These are phyloP conservation scores for Nakazawaea anatomiae DNA, from an alignment of 805 yeast species.

Conservation along the genomic window DNA sequence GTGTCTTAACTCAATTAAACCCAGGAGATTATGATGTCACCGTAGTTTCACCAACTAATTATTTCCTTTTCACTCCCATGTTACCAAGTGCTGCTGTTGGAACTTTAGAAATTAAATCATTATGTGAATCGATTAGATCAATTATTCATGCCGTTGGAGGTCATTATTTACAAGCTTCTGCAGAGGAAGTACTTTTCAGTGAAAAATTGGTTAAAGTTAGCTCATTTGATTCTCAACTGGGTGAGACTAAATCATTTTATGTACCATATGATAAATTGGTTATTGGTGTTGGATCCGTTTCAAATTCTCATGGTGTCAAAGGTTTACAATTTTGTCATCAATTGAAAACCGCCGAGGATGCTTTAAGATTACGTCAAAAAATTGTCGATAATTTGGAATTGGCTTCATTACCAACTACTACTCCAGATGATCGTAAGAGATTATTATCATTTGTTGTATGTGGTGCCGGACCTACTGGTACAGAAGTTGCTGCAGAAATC, in stretches of 20 bases:
- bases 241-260: slow-evolving; percentile 39
- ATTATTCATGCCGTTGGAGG: slow-evolving; percentile 48
- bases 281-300: slow-evolving; percentile 61
- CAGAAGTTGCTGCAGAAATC: slow-evolving; percentile 68
- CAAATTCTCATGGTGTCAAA: slow-evolving; percentile 66
- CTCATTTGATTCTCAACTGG: slow-evolving; percentile 34
- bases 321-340: slow-evolving; percentile 60
- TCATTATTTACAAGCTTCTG: slow-evolving; percentile 58
- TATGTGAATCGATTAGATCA: slow-evolving; percentile 58
- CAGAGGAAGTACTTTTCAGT: slow-evolving; percentile 50
- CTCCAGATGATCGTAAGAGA: slow-evolving; percentile 57
- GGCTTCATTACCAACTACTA: slow-evolving; percentile 61
- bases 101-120: slow-evolving; percentile 57
- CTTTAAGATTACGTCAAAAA: slow-evolving; percentile 46
- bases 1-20: slow-evolving; percentile 44
- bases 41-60: slow-evolving; percentile 62
- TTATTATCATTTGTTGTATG: slow-evolving; percentile 60
- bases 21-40: slow-evolving; percentile 58
- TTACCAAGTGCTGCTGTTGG: slow-evolving; percentile 69
- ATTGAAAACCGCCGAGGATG: slow-evolving; percentile 64
- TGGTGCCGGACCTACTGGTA: slow-evolving; percentile 78
- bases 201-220: slow-evolving; percentile 54
- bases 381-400: slow-evolving; percentile 51
- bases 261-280: slow-evolving; percentile 70
- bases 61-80: slow-evolving; percentile 64